A percentile compares a stretch with the other conserved stretches of the same genome.
These are phyloP conservation scores for Boletus sp. DNA, from an alignment of 768 basidiomycete species.

Conservation along the genomic window DNA sequence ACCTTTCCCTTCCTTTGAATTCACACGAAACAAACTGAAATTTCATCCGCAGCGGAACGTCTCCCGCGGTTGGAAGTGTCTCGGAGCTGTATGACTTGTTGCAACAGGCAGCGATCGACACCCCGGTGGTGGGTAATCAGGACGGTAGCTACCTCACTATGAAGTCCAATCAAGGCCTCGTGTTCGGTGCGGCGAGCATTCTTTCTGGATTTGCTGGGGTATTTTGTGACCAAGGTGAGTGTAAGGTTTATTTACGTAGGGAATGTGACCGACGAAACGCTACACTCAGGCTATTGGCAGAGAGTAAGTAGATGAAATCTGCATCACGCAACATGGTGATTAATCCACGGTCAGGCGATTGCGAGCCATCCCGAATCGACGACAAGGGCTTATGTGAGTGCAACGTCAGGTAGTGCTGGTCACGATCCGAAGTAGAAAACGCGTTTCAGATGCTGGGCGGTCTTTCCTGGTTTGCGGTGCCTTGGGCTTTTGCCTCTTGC, in stretches of 20 bases:
- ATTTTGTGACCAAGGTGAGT: conserved; percentile 49
- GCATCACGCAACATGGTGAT: background rate
- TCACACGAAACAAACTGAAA: background rate
- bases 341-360: conserved; percentile 37
- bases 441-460: conserved; percentile 50
- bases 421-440: background rate
- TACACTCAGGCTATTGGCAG: conserved; percentile 49
- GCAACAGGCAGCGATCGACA: conserved; percentile 41
- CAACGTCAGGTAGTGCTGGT: too few relatives aligned
- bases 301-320: conserved; percentile 27
- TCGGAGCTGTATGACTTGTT: conserved; percentile 47
- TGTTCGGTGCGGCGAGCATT: conserved; percentile 41
- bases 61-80: conserved; percentile 38
- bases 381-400: conserved; percentile 48
- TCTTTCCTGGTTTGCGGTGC: conserved; percentile 57
- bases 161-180: conserved; percentile 48
- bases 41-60: conserved; percentile 31
- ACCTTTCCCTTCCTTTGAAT: background rate
- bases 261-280: background rate
- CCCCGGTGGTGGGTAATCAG: conserved; percentile 48
- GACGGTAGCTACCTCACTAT: conserved; percentile 56
- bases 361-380: conserved; percentile 50
- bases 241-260: background rate
- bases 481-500: conserved; percentile 49
- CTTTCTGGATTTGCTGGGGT: conserved; percentile 46